These are phyloP conservation scores for Calonectria pseudoturangicola DNA, from an alignment of 2,329 filamentous ascomycete species.

Conservation along the genomic window DNA sequence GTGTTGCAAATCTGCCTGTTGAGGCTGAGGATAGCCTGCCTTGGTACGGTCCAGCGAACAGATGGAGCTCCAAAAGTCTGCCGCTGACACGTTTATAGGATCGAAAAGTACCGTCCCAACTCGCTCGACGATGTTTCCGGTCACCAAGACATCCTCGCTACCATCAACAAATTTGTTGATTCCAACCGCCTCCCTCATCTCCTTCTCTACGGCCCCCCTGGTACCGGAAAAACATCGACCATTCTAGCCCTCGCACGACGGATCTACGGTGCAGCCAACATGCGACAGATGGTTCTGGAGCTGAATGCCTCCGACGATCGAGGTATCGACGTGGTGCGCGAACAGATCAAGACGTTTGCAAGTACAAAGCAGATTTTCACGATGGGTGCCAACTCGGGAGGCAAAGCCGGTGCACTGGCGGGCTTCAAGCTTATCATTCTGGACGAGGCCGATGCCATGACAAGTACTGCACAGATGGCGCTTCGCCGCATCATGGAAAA, in stretches of 20 bases:
- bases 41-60: conserved; percentile 75
- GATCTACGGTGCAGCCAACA: conserved; percentile 93
- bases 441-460: conserved; percentile 99
- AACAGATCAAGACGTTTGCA: conserved; percentile 99
- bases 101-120: conserved; percentile 96
- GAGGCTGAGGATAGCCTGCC: conserved; percentile 95
- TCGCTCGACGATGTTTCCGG: conserved; percentile 95
- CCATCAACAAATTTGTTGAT: conserved; percentile 98
- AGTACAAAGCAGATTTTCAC: conserved; percentile 98
- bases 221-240: conserved; percentile 98
- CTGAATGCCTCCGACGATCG: conserved; percentile 98
- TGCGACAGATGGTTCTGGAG: conserved; percentile 99
- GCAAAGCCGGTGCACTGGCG: conserved; percentile 73
- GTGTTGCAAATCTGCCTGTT: conserved; percentile 92
- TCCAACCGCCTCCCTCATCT: conserved; percentile 95
- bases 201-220: conserved; percentile 95
- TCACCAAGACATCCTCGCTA: conserved; percentile 97
- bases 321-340: conserved; percentile 97
- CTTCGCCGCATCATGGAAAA: conserved; percentile 98
- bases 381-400: conserved; percentile 72
- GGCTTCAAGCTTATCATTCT: conserved; percentile 97
- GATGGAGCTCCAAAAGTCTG: fast-evolving
- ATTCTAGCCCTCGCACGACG: conserved; percentile 93
- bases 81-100: conserved; percentile 71
- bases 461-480: conserved; percentile 98